phyloP scores from a whole-genome alignment of 257 asterid species.

The Primulina eburnea region DNA sequence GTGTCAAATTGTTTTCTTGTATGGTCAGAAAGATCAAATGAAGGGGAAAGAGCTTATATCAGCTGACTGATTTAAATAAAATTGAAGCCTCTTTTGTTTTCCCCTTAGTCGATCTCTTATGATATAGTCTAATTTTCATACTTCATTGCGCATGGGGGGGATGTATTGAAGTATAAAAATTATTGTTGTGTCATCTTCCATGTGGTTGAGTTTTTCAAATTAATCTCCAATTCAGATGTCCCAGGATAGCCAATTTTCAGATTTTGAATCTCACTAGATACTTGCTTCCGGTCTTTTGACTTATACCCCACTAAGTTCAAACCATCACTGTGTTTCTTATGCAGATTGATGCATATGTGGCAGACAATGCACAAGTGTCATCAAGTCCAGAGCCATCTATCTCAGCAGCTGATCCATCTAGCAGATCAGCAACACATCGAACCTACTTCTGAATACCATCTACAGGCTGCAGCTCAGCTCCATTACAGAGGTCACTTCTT shows the following conservation, averaged over 20 bases:
- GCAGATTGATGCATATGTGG: slow-evolving; percentile 74
- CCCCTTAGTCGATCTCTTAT: neutral
- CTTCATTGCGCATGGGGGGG: neutral
- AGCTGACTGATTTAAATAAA: neutral
- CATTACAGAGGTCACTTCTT: slow-evolving; percentile 64
- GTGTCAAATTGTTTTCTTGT: neutral
- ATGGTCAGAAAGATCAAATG: neutral
- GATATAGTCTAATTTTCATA: neutral
- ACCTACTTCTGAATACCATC: slow-evolving; percentile 59
- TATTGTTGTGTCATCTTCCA: neutral
- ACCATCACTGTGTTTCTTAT: slow-evolving; percentile 6
- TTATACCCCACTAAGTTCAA: slow-evolving; percentile 7
- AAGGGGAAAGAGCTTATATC: neutral
- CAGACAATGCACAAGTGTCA: slow-evolving; percentile 65
- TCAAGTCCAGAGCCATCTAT: slow-evolving; percentile 61
- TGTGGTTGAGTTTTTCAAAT: neutral
- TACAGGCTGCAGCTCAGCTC: slow-evolving; percentile 77
- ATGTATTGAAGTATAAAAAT: neutral
- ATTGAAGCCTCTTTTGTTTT: neutral
- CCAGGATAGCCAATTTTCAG: neutral
- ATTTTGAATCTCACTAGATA: neutral
- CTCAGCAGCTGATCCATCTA: slow-evolving; percentile 58
- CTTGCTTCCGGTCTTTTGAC: slow-evolving; percentile 1
- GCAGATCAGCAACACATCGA: slow-evolving; percentile 46
- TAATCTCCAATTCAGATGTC: neutral